Percentiles rank a stretch among this genome's conserved stretches.
Conservation (phyloP, 306 rosid species). For the Malus sieversii region DNA sequence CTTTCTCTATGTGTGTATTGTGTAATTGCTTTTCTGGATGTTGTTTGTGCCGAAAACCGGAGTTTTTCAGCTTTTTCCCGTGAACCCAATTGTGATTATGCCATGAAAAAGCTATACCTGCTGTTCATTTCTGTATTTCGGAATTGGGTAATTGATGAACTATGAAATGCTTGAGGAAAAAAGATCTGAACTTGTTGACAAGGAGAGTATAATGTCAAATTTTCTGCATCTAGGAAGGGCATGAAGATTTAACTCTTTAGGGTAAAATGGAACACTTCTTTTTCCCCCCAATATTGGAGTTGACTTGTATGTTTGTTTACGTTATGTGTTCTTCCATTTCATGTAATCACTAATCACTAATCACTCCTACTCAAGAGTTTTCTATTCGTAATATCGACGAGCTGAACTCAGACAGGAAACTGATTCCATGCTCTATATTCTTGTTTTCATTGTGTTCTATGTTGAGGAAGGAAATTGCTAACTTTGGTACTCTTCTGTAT, state of each 20-base stretch:
- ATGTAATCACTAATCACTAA: background rate
- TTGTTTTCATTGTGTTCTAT: background rate
- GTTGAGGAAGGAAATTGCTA: conserved; percentile 7
- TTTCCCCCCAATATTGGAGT: background rate
- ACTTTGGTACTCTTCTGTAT: conserved; percentile 9
- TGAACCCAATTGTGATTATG: background rate
- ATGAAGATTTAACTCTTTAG: background rate
- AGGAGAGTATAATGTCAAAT: background rate
- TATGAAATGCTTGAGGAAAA: background rate
- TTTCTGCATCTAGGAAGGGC: background rate
- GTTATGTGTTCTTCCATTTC: background rate
- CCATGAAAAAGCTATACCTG: background rate
- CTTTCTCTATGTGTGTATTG: background rate
- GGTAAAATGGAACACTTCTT: background rate
- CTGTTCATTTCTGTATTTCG: background rate
- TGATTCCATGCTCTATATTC: background rate
- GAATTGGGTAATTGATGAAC: background rate
- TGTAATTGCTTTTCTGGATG: background rate
- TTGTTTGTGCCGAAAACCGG: background rate
- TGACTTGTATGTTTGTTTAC: background rate
- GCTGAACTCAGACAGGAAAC: background rate
- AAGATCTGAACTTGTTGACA: background rate
- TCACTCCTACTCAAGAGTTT: background rate
- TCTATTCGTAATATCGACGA: background rate
- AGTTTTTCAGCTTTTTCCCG: background rate